Evolutionary conservation across 345 rosid species (phyloP).

Genomic region (Citrus cavaleriei): DNA sequence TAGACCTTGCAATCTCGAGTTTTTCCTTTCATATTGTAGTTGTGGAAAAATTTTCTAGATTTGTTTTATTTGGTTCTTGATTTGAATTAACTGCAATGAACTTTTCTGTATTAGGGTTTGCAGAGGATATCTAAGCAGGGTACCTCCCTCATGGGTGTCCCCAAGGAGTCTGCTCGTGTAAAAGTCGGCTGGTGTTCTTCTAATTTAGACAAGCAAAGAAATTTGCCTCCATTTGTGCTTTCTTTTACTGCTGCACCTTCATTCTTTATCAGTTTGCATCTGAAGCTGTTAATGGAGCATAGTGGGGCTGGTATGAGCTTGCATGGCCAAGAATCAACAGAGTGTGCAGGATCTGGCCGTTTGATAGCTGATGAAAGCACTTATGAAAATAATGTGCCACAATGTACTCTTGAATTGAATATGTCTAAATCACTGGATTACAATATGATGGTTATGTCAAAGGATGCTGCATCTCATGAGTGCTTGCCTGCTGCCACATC

Average conservation of each 20-base stretch:
- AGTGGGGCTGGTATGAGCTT: conserved; percentile 24
- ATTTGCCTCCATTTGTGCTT: conserved; percentile 43
- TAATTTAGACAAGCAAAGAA: conserved; percentile 30
- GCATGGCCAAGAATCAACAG: conserved; percentile 34
- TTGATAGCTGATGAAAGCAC: conserved; percentile 20
- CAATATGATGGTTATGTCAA: conserved; percentile 10
- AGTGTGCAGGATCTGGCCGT: conserved; percentile 27
- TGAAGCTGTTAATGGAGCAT: conserved; percentile 62
- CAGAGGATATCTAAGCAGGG: conserved; percentile 40
- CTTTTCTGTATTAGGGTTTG: conserved; percentile 39
- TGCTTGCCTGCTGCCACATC: conserved; percentile 18
- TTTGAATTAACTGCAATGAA: conserved; percentile 11
- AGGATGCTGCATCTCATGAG: conserved; percentile 19
- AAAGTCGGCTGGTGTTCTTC: conserved; percentile 24
- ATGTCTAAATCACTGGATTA: conserved; percentile 16
- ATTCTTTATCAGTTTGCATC: conserved; percentile 55
- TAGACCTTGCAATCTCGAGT: not conserved
- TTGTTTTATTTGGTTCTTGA: not conserved
- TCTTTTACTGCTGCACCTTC: conserved; percentile 59
- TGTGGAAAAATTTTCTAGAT: not conserved
- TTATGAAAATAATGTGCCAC: conserved; percentile 9
- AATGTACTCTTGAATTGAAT: conserved; percentile 14
- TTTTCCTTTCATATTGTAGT: not conserved
- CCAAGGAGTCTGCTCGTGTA: conserved; percentile 25
- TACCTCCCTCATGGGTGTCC: conserved; percentile 23